Conservation (phyloP, 345 rosid species). For the Cochlearia excelsa region DNA sequence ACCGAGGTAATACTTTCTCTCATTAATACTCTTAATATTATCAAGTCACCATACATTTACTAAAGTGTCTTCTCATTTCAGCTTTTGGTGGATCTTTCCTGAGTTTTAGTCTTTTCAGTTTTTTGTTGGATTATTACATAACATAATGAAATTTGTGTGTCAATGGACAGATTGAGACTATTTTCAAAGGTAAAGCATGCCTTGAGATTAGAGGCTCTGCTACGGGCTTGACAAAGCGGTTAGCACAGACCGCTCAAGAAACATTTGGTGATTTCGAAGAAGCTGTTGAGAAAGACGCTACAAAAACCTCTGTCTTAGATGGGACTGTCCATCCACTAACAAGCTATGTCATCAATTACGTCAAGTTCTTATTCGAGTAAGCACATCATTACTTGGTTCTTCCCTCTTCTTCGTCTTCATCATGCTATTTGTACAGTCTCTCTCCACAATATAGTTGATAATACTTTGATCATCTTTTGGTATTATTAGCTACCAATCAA, state of each 20-base stretch:
- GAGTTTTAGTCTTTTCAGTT: constrained; percentile 9
- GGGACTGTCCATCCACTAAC: constrained; percentile 99
- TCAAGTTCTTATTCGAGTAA: constrained; percentile 97
- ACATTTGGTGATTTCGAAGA: constrained; percentile 99
- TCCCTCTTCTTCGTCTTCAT: too few species aligned
- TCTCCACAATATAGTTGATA: constrained; percentile 11
- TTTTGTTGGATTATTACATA: background rate
- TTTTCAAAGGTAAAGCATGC: constrained; percentile 88
- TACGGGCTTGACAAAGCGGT: constrained; percentile 74
- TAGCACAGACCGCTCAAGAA: constrained; percentile 91
- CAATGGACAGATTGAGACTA: constrained; percentile 60
- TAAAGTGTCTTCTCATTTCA: constrained; percentile 3
- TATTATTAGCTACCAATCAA: constrained; percentile 77
- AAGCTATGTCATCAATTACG: constrained; percentile 95
- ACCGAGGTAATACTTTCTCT: constrained; percentile 62
- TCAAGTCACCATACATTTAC: too few species aligned
- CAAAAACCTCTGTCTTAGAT: constrained; percentile 84
- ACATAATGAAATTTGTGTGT: constrained; percentile 1
- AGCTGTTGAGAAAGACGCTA: constrained; percentile 97
- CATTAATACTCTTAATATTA: background rate
- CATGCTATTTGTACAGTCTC: constrained; percentile 6
- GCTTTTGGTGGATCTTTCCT: constrained; percentile 7
- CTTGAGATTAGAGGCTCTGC: constrained; percentile 82
- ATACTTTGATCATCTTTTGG: constrained; percentile 8
- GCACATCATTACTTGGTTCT: constrained; percentile 24